phyloP scores from a whole-genome alignment of 345 rosid genomes.

The Camelina sativa region DNA sequence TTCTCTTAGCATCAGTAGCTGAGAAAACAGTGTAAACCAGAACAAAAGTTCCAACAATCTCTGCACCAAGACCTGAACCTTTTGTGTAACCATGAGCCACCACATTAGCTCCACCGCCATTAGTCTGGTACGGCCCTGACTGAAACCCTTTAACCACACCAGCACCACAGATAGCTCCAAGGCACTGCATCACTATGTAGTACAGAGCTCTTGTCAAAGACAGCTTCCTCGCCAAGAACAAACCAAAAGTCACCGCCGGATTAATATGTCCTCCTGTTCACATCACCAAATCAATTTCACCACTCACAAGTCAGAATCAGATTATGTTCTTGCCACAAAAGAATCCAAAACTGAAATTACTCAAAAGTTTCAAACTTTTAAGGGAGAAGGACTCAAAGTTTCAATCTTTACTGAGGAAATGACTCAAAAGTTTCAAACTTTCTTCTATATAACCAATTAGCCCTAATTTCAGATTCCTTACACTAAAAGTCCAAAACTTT shows the following conservation, averaged over 20 bases:
- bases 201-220: constrained; percentile 67
- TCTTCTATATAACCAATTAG: background rate
- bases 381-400: background rate
- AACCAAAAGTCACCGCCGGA: constrained; percentile 73
- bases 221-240: constrained; percentile 70
- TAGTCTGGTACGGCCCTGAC: constrained; percentile 35
- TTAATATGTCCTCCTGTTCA: constrained; percentile 72
- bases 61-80: constrained; percentile 78
- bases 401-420: background rate
- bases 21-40: constrained; percentile 78
- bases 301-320: background rate
- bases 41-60: constrained; percentile 71
- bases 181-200: constrained; percentile 72
- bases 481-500: background rate
- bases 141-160: constrained; percentile 73
- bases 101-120: constrained; percentile 66
- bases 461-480: constrained; percentile 7
- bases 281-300: background rate
- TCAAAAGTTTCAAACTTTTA: background rate
- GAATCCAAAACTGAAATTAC: background rate
- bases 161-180: constrained; percentile 77
- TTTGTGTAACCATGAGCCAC: constrained; percentile 67
- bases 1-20: constrained; percentile 80
- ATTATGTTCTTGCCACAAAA: constrained; percentile 1
- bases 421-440: background rate